These are phyloP conservation scores for Lyophyllum semitale DNA, from an alignment of 768 basidiomycete species.

Conservation along the genomic window DNA sequence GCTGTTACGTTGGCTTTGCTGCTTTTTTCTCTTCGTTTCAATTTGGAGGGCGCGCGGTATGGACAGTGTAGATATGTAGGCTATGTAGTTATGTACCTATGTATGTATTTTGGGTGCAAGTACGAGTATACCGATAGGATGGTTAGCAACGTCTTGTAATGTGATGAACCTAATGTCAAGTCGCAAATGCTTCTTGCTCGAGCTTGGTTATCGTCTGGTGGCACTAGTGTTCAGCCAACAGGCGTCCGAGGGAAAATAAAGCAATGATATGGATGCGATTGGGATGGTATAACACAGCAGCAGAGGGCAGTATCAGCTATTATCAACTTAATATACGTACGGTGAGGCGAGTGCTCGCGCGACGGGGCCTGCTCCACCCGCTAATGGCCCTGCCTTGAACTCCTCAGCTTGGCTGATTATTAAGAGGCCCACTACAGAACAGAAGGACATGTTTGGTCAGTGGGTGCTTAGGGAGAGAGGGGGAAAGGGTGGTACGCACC, in stretches of 20 bases:
- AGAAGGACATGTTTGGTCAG: slow-evolving; percentile 1
- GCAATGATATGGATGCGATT: neutral
- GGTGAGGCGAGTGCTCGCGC: slow-evolving; percentile 38
- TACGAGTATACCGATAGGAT: neutral
- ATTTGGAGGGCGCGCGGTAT: neutral
- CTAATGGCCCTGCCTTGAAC: slow-evolving; percentile 45
- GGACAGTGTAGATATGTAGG: neutral
- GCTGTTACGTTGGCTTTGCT: too few relatives aligned
- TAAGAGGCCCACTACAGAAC: slow-evolving; percentile 69
- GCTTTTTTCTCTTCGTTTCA: neutral
- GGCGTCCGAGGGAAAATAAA: neutral
- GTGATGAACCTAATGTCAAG: too few relatives aligned
- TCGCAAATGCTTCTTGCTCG: neutral
- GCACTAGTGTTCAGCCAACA: too few relatives aligned
- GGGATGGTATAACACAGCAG: slow-evolving; percentile 14
- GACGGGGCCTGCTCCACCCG: slow-evolving; percentile 27
- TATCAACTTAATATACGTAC: slow-evolving; percentile 33
- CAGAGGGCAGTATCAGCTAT: neutral
- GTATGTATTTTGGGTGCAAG: neutral
- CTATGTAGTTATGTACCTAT: neutral
- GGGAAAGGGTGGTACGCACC: slow-evolving; percentile 49
- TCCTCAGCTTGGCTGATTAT: slow-evolving; percentile 71
- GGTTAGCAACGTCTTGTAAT: neutral
- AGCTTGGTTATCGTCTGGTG: too few relatives aligned
- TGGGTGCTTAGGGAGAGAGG: neutral